Evolutionary conservation across 1,139 yeast species (phyloP), one percentile per base, ranked within the genome.

Genomic region (Sugiyamaella grinbergsii): DNA sequence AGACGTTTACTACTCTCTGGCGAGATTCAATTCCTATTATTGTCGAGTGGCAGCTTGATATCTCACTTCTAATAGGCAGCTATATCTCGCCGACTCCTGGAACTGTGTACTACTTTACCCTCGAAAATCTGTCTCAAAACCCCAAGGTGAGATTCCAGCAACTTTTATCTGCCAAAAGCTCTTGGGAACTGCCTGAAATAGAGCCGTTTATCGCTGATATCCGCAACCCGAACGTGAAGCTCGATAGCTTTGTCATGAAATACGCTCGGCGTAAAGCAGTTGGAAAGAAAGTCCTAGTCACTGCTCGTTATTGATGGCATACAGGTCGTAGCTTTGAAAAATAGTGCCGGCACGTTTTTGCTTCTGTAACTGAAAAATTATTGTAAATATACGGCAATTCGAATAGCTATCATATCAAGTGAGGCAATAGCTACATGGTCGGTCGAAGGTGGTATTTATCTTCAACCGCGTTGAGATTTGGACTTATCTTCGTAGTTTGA

Each of bases 151-250:
- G 97, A 50, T 76, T 91, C 60, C 75, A 75, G 44, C 78, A 80
- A 58, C 71, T 93, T 45, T 83, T 93, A 62, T 69, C 72, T 36
- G 61, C 83, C 40, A 83, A 82, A 58, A 64, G 75, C 1, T 74
- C 73, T 29, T 93, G 98, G 98, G 81, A 76, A 5, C 68, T 84
- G 47, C 78, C 77, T 0, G 96, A 90, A 44, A 77, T 93, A 23
- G 71, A 73, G 19, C 96, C 96, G 1, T 87, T 80, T 59, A 72
- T 91, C 5, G 70, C 69, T 24, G 82, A 79, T 20, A 54, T 72
- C 7, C 71, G 81, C 50, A 76, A 77, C 1, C 71, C 75, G 34
- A 79, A 78, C 1, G 69, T 82, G 53, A 86, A 85, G 64, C 68
- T 80, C 8, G 96, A 89, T 50, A 77, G 79, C 47, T 79, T 87